Percentiles rank a stretch among this genome's conserved stretches.
Conservation (phyloP, 768 basidiomycete species). For the Xerocomellus intermedius region DNA sequence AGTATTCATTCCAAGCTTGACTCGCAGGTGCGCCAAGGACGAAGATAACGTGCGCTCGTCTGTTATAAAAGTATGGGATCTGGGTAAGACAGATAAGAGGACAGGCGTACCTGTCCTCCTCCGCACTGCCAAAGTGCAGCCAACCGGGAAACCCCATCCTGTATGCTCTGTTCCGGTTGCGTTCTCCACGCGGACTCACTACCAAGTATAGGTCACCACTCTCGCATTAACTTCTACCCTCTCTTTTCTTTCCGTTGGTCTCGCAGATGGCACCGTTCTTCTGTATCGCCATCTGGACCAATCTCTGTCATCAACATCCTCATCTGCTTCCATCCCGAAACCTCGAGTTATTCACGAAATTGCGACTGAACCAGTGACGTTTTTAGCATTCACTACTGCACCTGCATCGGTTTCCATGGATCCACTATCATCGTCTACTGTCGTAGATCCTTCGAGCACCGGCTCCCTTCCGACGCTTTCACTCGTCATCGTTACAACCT, state of each 20-base stretch:
- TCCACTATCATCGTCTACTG: slow-evolving; percentile 16
- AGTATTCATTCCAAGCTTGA: slow-evolving; percentile 10
- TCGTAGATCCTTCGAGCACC: slow-evolving; percentile 15
- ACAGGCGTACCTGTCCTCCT: slow-evolving; percentile 60
- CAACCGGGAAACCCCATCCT: slow-evolving; percentile 75
- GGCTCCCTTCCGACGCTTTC: slow-evolving; percentile 42
- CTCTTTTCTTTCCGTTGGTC: slow-evolving; percentile 85
- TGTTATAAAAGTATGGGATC: slow-evolving; percentile 86
- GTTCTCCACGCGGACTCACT: neutral
- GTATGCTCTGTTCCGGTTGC: slow-evolving; percentile 36
- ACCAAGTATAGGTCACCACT: slow-evolving; percentile 57
- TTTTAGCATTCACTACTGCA: slow-evolving; percentile 73
- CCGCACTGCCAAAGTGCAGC: slow-evolving; percentile 74
- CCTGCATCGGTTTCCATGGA: slow-evolving; percentile 23
- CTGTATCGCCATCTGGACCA: slow-evolving; percentile 91
- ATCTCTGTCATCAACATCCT: slow-evolving; percentile 66
- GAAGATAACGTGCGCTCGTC: slow-evolving; percentile 67
- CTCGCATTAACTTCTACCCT: slow-evolving; percentile 76
- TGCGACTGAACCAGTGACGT: slow-evolving; percentile 86
- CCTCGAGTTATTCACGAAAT: slow-evolving; percentile 81
- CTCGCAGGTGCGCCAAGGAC: slow-evolving; percentile 50
- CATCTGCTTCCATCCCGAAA: slow-evolving; percentile 81
- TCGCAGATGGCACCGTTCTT: slow-evolving; percentile 93
- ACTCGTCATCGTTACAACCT: slow-evolving; percentile 88
- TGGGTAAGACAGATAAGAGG: slow-evolving; percentile 67